These are phyloP conservation scores for Sugiyamaella castrensis DNA, from an alignment of 1,139 yeast species.

Conservation along the genomic window DNA sequence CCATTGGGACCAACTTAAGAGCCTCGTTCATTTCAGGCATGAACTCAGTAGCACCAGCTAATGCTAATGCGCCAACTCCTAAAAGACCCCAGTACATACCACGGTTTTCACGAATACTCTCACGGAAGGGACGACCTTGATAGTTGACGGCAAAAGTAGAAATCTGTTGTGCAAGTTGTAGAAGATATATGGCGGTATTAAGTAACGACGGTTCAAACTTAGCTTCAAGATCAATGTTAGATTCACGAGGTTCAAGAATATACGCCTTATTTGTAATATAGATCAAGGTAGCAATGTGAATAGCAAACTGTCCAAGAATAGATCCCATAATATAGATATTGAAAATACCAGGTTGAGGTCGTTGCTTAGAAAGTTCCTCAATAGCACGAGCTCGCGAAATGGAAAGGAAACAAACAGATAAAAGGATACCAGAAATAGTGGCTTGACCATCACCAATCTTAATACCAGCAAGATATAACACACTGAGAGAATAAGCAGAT, in stretches of 20 bases:
- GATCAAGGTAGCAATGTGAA: constrained; percentile 78
- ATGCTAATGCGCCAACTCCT: constrained; percentile 85
- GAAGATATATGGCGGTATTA: constrained; percentile 92
- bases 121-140: constrained; percentile 96
- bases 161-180: constrained; percentile 94
- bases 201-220: constrained; percentile 82
- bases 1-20: constrained; percentile 89
- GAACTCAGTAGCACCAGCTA: constrained; percentile 92
- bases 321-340: constrained; percentile 96
- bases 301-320: constrained; percentile 91
- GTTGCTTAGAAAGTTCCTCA: constrained; percentile 82
- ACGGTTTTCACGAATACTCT: constrained; percentile 81
- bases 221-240: constrained; percentile 84
- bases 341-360: constrained; percentile 98
- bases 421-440: constrained; percentile 83
- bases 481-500: constrained; percentile 93
- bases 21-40: constrained; percentile 91
- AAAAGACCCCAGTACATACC: constrained; percentile 96
- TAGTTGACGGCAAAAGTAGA: constrained; percentile 97
- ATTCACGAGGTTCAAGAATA: constrained; percentile 86
- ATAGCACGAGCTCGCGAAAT: constrained; percentile 92
- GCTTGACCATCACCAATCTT: constrained; percentile 98
- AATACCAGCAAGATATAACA: constrained; percentile 93
- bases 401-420: constrained; percentile 92
- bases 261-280: constrained; percentile 83